phyloP scores from a whole-genome alignment of 257 asterid species.

The Nicotiana undulata region DNA sequence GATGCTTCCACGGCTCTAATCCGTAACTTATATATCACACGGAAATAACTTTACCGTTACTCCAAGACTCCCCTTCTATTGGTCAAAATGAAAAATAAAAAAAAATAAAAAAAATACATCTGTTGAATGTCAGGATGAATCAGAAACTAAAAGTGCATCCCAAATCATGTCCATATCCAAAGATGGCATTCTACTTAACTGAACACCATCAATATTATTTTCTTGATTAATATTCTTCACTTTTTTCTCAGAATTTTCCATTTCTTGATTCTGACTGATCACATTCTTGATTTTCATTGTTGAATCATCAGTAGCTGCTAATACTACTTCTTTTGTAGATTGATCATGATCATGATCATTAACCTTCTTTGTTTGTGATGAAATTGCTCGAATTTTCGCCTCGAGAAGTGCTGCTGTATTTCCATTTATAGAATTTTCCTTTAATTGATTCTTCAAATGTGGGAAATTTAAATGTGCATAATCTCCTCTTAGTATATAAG shows the following conservation, averaged over 20 bases:
- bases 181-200: conserved; percentile 75
- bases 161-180: conserved; percentile 82
- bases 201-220: conserved; percentile 36
- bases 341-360: background rate
- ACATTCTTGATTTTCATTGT: background rate
- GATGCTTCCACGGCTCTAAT: too few relatives aligned
- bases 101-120: background rate
- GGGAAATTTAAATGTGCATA: conserved; percentile 52
- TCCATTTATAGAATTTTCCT: conserved; percentile 24
- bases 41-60: too few relatives aligned
- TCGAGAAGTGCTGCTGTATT: conserved; percentile 44
- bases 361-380: conserved; percentile 23
- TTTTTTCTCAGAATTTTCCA: conserved; percentile 8
- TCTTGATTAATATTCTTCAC: conserved; percentile 22
- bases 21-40: too few relatives aligned
- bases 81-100: too few relatives aligned
- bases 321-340: background rate
- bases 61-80: too few relatives aligned
- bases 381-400: conserved; percentile 37
- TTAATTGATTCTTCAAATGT: conserved; percentile 34
- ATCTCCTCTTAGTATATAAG: conserved; percentile 50
- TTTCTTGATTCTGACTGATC: background rate
- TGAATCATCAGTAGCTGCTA: background rate
- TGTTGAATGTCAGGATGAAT: conserved; percentile 25
- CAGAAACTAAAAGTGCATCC: conserved; percentile 70